These are phyloP conservation scores for Tylopilus sp. DNA, from an alignment of 768 basidiomycete genomes.

Conservation along the genomic window DNA sequence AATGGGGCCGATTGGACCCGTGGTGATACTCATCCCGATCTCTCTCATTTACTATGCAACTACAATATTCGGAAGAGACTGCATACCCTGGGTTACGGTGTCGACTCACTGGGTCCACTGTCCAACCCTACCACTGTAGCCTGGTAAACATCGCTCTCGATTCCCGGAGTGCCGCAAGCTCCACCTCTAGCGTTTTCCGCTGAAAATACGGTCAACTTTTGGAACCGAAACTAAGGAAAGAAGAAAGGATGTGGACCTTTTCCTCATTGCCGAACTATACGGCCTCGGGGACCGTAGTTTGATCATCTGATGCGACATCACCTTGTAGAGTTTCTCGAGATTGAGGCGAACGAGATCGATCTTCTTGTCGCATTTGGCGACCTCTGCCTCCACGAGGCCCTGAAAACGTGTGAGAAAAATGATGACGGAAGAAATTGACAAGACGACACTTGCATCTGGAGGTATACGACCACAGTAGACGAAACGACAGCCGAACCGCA, in stretches of 20 bases:
- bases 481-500: slow-evolving; percentile 84
- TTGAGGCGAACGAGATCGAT: slow-evolving; percentile 65
- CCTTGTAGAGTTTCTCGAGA: slow-evolving; percentile 73
- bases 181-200: slow-evolving; percentile 58
- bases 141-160: slow-evolving; percentile 76
- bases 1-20: too few species aligned
- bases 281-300: slow-evolving; percentile 71
- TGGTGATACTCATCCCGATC: too few species aligned
- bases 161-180: slow-evolving; percentile 66
- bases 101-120: too few species aligned
- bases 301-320: slow-evolving; percentile 75
- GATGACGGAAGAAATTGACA: neutral
- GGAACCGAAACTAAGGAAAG: rapidly evolving
- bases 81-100: too few species aligned
- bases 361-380: slow-evolving; percentile 89
- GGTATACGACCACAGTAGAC: slow-evolving; percentile 69
- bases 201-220: neutral
- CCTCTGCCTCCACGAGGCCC: slow-evolving; percentile 89
- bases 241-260: slow-evolving; percentile 49
- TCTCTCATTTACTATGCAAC: too few species aligned
- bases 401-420: slow-evolving; percentile 27
- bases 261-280: slow-evolving; percentile 75
- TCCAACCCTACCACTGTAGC: slow-evolving; percentile 49
- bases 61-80: too few species aligned
- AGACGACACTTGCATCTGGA: slow-evolving; percentile 74